phyloP scores from a whole-genome alignment of 768 basidiomycete genomes.

The Leucosporidium creatinivorum region DNA sequence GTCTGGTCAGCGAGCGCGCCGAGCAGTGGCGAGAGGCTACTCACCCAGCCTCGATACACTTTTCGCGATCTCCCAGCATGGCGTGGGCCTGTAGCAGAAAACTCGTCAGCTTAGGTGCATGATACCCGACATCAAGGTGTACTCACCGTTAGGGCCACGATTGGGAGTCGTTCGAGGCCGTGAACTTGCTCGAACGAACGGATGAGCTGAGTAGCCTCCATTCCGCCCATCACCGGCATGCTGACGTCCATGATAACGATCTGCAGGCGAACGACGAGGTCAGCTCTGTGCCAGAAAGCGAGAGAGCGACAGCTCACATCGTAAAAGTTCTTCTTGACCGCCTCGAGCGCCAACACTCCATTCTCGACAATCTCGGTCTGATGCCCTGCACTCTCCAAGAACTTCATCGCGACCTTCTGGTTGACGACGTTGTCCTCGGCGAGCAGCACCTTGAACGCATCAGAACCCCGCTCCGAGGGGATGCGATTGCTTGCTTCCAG shows the following conservation, averaged over 20 bases:
- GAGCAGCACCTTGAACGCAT: conserved; percentile 85
- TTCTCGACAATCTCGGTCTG: conserved; percentile 96
- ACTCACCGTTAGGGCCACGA: conserved; percentile 72
- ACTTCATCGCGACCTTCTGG: conserved; percentile 92
- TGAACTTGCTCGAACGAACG: conserved; percentile 72
- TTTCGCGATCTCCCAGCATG: conserved; percentile 82
- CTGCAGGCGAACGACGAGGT: conserved; percentile 6
- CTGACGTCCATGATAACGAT: conserved; percentile 67
- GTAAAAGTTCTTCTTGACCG: conserved; percentile 58
- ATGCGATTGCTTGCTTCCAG: conserved; percentile 90
- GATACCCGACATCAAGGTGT: no score
- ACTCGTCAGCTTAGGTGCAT: no score
- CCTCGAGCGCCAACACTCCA: conserved; percentile 84
- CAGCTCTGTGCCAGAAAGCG: conserved; percentile 7
- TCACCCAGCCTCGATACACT: conserved; percentile 62
- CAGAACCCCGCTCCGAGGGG: conserved; percentile 74
- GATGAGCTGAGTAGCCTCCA: conserved; percentile 92
- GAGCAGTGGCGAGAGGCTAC: background rate
- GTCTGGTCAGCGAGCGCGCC: background rate
- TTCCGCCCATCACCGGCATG: conserved; percentile 97
- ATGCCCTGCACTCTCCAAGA: conserved; percentile 92
- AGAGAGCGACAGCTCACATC: conserved; percentile 21
- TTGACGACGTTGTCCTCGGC: conserved; percentile 83
- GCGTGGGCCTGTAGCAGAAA: conserved; percentile 60
- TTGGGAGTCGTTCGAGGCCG: conserved; percentile 67